Evolutionary conservation across 2,329 filamentous ascomycete genomes (phyloP).

Genomic region (Microdochium bolleyi): DNA sequence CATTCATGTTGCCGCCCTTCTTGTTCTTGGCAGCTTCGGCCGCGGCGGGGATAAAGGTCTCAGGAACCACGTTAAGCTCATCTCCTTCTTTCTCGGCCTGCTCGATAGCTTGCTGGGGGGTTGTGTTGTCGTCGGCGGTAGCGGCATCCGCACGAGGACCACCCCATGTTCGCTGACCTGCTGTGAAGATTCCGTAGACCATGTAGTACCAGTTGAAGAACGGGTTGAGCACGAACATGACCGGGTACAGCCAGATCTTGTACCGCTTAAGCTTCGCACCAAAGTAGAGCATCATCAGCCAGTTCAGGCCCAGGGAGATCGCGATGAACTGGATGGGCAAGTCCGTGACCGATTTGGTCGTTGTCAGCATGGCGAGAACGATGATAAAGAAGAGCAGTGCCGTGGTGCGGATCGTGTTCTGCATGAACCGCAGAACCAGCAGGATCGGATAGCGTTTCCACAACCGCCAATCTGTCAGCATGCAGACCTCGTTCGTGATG

Average conservation of each 20-base stretch:
- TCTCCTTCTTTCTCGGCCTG: slow-evolving; percentile 72
- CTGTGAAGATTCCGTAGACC: slow-evolving; percentile 93
- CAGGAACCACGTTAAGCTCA: slow-evolving; percentile 81
- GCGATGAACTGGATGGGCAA: slow-evolving; percentile 90
- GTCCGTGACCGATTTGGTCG: slow-evolving; percentile 67
- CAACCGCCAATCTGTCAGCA: slow-evolving; percentile 88
- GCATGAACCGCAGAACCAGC: slow-evolving; percentile 81
- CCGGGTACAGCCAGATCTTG: slow-evolving; percentile 89
- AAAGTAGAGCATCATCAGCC: slow-evolving; percentile 94
- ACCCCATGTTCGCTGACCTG: slow-evolving; percentile 91
- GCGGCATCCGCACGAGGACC: slow-evolving; percentile 87
- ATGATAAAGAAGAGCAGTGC: slow-evolving; percentile 92
- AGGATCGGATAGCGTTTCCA: slow-evolving; percentile 89
- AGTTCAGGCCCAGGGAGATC: slow-evolving; percentile 87
- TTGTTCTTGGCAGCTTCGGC: slow-evolving; percentile 22
- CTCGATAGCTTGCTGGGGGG: slow-evolving; percentile 76
- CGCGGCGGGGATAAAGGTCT: slow-evolving; percentile 64
- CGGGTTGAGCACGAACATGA: slow-evolving; percentile 93
- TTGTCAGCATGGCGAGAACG: slow-evolving; percentile 77
- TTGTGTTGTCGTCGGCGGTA: slow-evolving; percentile 66
- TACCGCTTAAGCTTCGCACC: slow-evolving; percentile 77
- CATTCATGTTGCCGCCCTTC: slow-evolving; percentile 18
- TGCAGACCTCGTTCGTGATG: slow-evolving; percentile 96
- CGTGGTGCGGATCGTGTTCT: slow-evolving; percentile 93
- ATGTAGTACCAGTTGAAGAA: slow-evolving; percentile 99